Evolutionary conservation across 228 moss, liverwort and hornwort species (phyloP), one percentile per base, ranked within the genome.

Genomic region (Sphagnum magellanicum): DNA sequence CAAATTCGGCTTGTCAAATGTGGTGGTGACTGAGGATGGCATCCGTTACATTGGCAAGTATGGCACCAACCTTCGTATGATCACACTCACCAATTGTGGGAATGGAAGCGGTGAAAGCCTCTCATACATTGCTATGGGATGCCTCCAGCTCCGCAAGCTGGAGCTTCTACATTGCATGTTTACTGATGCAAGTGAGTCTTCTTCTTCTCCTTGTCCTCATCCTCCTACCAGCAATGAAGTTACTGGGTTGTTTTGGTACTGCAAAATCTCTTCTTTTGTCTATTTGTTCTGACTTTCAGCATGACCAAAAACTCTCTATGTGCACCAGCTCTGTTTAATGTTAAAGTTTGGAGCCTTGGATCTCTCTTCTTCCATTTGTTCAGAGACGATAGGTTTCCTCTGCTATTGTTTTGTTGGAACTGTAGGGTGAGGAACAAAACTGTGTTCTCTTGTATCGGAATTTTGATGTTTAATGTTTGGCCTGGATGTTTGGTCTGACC

Each of bases 81-180:
- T 87, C 74, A 87, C 84, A 4, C 83, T 87, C 58, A 84, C 87
- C 4, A 87, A 86, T 59, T 81, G 87, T 65, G 87, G 87, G 10
- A 4, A 10, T 16, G 72, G 66, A 75, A 84, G 81, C 52, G 84
- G 84, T 15, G 65, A 76, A 15, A 84, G 87, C 13, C 84, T 87
- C 51, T 76, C 63, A 48, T 65, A 13, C 12, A 64, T 84, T 70
- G 81, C 83, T 59, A 65, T 73, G 11, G 83, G 84, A 11, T 87
- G 83, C 52, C 59, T 32, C 10, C 79, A 77, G 68, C 81, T 87
- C 51, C 76, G 81, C 5, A 87, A 79, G 68, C 74, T 87, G 7
- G 87, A 87, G 81, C 78, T 87, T 69, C 87, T 83, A 15, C 80
- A 83, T 67, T 87, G 87, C 66, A 83, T 84, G 13, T 87, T 87